These are phyloP conservation scores for Sphagnum fallax DNA, from an alignment of 228 moss, liverwort and hornwort genomes.

Conservation along the genomic window DNA sequence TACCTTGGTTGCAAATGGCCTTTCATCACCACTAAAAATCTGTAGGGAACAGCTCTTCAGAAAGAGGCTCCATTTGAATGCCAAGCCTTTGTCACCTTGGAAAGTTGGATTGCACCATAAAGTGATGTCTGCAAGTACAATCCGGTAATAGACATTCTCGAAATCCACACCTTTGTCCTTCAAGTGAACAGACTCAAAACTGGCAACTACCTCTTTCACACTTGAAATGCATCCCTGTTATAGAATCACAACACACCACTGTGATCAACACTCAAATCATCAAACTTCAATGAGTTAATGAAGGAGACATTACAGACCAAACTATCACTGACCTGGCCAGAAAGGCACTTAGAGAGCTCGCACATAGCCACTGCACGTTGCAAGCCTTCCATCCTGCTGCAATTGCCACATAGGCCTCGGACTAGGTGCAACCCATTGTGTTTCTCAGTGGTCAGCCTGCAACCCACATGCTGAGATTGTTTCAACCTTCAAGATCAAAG, in stretches of 20 bases:
- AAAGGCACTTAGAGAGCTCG: conserved; percentile 25
- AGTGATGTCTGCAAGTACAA: conserved; percentile 30
- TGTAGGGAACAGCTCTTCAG: conserved; percentile 32
- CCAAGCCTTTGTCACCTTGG: conserved; percentile 13
- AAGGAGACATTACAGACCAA: background rate
- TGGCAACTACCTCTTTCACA: conserved; percentile 25
- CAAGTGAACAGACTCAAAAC: conserved; percentile 27
- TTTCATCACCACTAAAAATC: conserved; percentile 45
- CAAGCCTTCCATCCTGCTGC: conserved; percentile 31
- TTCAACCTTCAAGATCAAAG: background rate
- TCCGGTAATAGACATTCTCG: conserved; percentile 30
- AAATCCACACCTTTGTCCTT: conserved; percentile 38
- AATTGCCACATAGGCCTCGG: conserved; percentile 32
- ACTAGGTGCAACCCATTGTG: conserved; percentile 33
- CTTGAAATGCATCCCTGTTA: conserved; percentile 6
- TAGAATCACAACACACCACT: no score
- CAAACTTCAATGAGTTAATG: no score
- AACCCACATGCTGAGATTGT: background rate
- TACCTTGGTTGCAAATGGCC: conserved; percentile 45
- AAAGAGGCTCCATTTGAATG: conserved; percentile 32
- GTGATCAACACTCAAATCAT: no score
- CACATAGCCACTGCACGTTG: conserved; percentile 31
- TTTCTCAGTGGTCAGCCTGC: conserved; percentile 13
- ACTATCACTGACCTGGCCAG: background rate
- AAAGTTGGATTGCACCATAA: conserved; percentile 43